Percentiles rank a stretch among this genome's conserved stretches.
These are phyloP conservation scores for Cladophialophora yegresii DNA, from an alignment of 2,329 filamentous ascomycete species.

Conservation along the genomic window DNA sequence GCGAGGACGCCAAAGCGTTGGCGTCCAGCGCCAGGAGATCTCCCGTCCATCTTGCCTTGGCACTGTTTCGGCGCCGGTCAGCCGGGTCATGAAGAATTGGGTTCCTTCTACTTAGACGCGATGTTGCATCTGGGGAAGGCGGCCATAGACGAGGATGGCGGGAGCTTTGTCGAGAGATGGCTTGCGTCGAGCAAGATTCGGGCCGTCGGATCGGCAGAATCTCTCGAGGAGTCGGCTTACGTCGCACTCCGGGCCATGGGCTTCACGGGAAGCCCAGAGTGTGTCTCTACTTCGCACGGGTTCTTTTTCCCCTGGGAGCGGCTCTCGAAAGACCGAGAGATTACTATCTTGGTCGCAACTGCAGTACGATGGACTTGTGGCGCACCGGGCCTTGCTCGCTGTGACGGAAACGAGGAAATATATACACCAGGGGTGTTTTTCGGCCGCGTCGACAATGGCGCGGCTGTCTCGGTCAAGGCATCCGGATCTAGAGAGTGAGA, in stretches of 20 bases:
- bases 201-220: not conserved
- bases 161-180: slow-evolving; percentile 4
- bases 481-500: not conserved
- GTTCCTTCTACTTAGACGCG: slow-evolving; percentile 5
- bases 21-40: slow-evolving; percentile 15
- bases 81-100: slow-evolving; percentile 1
- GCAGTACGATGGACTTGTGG: slow-evolving; percentile 8
- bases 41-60: slow-evolving; percentile 21
- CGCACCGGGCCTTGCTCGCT: slow-evolving; percentile 9
- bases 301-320: slow-evolving; percentile 8
- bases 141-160: not conserved
- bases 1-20: slow-evolving; percentile 11
- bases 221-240: slow-evolving; percentile 8
- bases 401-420: not conserved
- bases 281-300: slow-evolving; percentile 1
- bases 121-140: not conserved
- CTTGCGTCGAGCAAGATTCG: slow-evolving; percentile 7
- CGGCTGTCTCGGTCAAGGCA: slow-evolving; percentile 5
- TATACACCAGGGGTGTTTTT: slow-evolving; percentile 13
- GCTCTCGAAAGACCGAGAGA: not conserved
- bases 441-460: slow-evolving; percentile 4
- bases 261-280: slow-evolving; percentile 11
- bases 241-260: slow-evolving; percentile 7
- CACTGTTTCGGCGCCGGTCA: slow-evolving; percentile 13
- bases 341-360: slow-evolving; percentile 7